phyloP scores from a whole-genome alignment of 768 basidiomycete species.

The Auricularia heimuer region DNA sequence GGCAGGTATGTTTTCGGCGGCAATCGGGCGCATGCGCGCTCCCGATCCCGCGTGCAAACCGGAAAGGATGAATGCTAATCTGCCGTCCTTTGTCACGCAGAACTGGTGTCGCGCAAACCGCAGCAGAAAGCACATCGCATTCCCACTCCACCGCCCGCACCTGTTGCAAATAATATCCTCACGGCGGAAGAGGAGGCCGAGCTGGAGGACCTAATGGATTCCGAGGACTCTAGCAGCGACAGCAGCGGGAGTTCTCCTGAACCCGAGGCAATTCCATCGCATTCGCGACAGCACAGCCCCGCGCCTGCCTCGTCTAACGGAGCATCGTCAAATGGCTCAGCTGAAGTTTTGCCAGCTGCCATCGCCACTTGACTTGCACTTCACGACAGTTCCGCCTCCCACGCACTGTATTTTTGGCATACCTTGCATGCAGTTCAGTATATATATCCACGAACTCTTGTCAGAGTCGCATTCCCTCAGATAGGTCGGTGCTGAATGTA shows the following conservation, averaged over 20 bases:
- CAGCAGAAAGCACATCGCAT: slow-evolving; percentile 7
- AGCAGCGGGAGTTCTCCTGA: not conserved
- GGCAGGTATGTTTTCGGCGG: slow-evolving; percentile 33
- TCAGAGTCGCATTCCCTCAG: not conserved
- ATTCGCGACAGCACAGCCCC: not conserved
- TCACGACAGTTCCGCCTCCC: not conserved
- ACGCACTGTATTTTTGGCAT: not conserved
- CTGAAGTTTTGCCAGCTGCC: not conserved
- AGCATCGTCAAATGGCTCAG: not conserved
- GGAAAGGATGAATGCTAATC: not conserved
- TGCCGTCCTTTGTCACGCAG: not conserved
- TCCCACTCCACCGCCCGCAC: slow-evolving; percentile 18
- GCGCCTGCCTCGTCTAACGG: not conserved
- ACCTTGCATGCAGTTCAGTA: not conserved
- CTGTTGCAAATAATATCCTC: slow-evolving; percentile 31
- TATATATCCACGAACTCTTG: not conserved
- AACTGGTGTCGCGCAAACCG: slow-evolving; percentile 6
- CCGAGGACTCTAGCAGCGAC: slow-evolving; percentile 3
- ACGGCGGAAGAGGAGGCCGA: slow-evolving; percentile 89
- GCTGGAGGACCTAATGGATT: slow-evolving; percentile 66
- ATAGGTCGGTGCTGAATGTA: not conserved
- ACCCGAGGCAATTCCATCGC: not conserved
- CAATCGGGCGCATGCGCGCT: not conserved
- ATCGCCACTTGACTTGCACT: not conserved
- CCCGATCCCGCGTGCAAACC: not conserved